Evolutionary conservation across 768 basidiomycete species (phyloP), one percentile per base, ranked within the genome.

Genomic region (Boletellus ananas): DNA sequence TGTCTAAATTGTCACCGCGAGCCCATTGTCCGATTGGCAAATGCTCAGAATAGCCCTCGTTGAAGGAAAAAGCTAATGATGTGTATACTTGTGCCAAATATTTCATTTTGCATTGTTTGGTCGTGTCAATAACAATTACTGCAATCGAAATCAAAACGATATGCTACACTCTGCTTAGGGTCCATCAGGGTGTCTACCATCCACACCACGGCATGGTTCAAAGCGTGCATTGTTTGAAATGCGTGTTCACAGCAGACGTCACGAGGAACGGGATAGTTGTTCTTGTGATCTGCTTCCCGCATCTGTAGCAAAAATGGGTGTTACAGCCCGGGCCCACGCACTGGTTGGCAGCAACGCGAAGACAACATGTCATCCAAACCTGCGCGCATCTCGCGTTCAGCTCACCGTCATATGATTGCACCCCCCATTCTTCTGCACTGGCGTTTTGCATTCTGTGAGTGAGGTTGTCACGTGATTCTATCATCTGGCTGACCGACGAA

Each of bases 321-420:
- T 77, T 79, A 56, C 81, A 83, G 13, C 73, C 78, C 5, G 79
- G 79, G 0, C 74, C 64, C 25, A 65, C 71, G 50, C 79, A 81
- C 80, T 81, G 43, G 18, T 29, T 12, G n/a, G 34, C 20, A 20
- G 16, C 3, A 18, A 23, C 9, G 17, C 20, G 25, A 17, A 2
- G 34, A 17, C 4, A 27, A 41, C 20, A 20, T 37, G 21, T 34
- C 49, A 27, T 37, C 21, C 17, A 11, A 7, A n/a, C 14, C 11
- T 9, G 5, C n/a, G 5, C 16, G 23, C 4, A 34, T 16, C 23
- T 25, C 23, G 18, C 9, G 23, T 34, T 27, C 23, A 16, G 62
- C 79, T 67, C 37, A 80, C 80, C 45, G 77, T 77, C 76, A 83
- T 81, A 63, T 83, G 80, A 54, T 81, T 77, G 51, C 81, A 83